phyloP scores from a whole-genome alignment of 225 moss, liverwort and hornwort species.

The Rhytidiadelphus loreus region DNA sequence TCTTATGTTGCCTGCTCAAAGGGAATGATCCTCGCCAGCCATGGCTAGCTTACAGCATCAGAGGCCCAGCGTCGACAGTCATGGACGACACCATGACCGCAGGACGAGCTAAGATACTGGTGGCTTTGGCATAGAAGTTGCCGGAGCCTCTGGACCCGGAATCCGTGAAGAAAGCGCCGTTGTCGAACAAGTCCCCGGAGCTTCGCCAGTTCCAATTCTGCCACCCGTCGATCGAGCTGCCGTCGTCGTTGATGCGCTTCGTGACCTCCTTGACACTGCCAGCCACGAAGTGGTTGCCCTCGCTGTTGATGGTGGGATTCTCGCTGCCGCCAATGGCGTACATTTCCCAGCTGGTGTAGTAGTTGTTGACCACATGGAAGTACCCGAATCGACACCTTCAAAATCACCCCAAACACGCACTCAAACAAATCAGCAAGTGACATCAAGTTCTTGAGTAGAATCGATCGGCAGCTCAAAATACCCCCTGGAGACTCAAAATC shows the following conservation, averaged over 20 bases:
- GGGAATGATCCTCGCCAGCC: neutral
- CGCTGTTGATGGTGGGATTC: conserved; percentile 68
- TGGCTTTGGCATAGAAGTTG: conserved; percentile 44
- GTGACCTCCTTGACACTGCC: conserved; percentile 41
- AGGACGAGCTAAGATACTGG: conserved; percentile 52
- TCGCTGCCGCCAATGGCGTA: conserved; percentile 85
- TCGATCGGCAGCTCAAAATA: neutral
- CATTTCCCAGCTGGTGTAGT: conserved; percentile 53
- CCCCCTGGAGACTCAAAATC: neutral
- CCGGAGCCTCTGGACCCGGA: conserved; percentile 26
- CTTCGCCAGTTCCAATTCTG: conserved; percentile 65
- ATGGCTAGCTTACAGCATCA: neutral
- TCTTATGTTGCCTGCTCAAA: neutral
- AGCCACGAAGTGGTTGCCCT: conserved; percentile 64
- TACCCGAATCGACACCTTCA: conserved; percentile 56
- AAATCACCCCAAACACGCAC: neutral
- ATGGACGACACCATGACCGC: conserved; percentile 45
- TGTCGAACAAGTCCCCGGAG: conserved; percentile 50
- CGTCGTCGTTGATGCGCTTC: conserved; percentile 40
- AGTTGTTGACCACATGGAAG: conserved; percentile 82
- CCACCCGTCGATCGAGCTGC: conserved; percentile 24
- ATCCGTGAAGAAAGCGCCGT: conserved; percentile 56
- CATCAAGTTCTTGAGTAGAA: neutral
- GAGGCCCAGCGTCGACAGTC: conserved; percentile 56
- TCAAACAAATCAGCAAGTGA: neutral